Evolutionary conservation across 306 rosid genomes (phyloP), one percentile per base, ranked within the genome.

Genomic region (Purshia tridentata): DNA sequence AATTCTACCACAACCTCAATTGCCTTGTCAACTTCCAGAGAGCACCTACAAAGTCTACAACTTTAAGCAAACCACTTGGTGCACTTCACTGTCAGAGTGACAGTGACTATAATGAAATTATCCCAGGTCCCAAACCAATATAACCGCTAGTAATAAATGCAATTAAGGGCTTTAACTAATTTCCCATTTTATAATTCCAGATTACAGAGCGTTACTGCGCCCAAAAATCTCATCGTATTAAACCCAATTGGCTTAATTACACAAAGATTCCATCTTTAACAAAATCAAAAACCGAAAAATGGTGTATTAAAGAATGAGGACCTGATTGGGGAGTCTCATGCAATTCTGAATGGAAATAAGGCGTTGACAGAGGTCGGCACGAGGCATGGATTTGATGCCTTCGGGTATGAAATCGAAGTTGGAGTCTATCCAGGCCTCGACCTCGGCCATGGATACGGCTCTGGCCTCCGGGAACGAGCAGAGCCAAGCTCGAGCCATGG

Each of bases 401-500:
- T 77, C 82, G 0, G 97, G 97, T 15, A 94, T 67, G 78, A 96
- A 86, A 18, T 69, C 78, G 70, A 74, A 80, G 74, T 94, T 94
- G 66, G 95, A 75, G 59, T 91, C 97, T 62, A 94, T 81, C 97
- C 98, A 94, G 3, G 96, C 87, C 80, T 94, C 97, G 15, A 94
- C 97, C 76, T 94, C 97, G 35, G 65, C 79, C 90, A 88, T 85
- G 80, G 82, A 84, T 14, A 90, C 94, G 47, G 90, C 97, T 69
- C 84, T 91, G 46, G 96, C 87, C 56, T 88, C 97, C 0, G 97
- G 88, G 70, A 94, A 94, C 8, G 91, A 91, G 58, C 81, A 72
- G 48, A 91, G 84, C 99, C 99, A 94, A 37, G 99, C 97, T 16
- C 88, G 92, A 14, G 99, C 99, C 99, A 94, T 94, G 11, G 88